Conservation (phyloP, 106 monocot species). For the Phalaenopsis aphrodite region DNA sequence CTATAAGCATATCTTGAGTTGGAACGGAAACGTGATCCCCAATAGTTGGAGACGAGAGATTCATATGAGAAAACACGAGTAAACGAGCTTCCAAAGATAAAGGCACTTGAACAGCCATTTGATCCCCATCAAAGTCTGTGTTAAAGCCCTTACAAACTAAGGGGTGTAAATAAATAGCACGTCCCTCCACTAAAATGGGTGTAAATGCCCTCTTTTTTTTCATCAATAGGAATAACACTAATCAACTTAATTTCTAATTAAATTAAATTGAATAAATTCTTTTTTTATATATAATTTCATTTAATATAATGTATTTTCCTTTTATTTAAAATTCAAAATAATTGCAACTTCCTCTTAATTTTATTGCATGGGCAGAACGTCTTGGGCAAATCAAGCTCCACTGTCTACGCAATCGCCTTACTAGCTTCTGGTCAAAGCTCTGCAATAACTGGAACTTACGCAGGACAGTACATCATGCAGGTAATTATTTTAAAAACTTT, state of each 20-base stretch:
- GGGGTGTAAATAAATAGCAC: no score
- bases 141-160: no score
- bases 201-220: background rate
- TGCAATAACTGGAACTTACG: constrained; percentile 80
- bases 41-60: no score
- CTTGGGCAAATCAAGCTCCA: constrained; percentile 67
- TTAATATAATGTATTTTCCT: background rate
- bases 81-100: no score
- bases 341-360: background rate
- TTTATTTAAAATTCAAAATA: background rate
- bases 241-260: no score
- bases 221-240: no score
- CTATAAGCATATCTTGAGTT: no score
- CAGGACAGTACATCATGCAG: constrained; percentile 88
- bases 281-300: background rate
- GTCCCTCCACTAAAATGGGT: background rate
- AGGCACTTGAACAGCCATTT: no score
- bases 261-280: background rate
- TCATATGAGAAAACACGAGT: no score
- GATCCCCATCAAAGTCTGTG: no score
- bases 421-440: constrained; percentile 87
- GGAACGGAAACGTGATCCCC: no score
- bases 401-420: constrained; percentile 57
- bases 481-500: constrained; percentile 14
- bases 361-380: constrained; percentile 36